phyloP scores from a whole-genome alignment of 2,329 filamentous ascomycete genomes.

The Xylariaceae sp. region DNA sequence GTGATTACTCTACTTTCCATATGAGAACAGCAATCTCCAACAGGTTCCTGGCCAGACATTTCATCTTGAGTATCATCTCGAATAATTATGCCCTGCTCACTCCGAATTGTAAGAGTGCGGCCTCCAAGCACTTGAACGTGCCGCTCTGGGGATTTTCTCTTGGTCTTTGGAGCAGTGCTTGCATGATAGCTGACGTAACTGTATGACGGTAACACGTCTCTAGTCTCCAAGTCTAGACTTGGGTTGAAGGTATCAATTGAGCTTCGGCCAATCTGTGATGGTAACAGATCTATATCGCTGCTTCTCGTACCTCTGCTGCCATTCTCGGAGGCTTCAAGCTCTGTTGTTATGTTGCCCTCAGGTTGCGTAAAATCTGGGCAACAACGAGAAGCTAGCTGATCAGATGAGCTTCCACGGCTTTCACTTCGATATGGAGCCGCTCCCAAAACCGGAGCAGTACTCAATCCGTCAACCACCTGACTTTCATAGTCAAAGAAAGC shows the following conservation, averaged over 20 bases:
- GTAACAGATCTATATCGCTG: constrained; percentile 42
- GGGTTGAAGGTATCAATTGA: constrained; percentile 42
- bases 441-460: constrained; percentile 1
- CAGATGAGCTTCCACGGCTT: constrained; percentile 8
- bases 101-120: constrained; percentile 38
- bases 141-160: constrained; percentile 35
- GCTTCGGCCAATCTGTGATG: constrained; percentile 39
- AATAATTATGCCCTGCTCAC: constrained; percentile 42
- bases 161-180: constrained; percentile 33
- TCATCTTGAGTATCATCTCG: constrained; percentile 35
- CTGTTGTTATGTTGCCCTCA: constrained; percentile 20
- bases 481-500: constrained; percentile 34
- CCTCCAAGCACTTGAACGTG: constrained; percentile 38
- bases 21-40: constrained; percentile 9
- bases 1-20: constrained; percentile 1
- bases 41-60: constrained; percentile 15
- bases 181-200: constrained; percentile 33
- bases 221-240: constrained; percentile 38
- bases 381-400: constrained; percentile 15
- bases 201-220: constrained; percentile 30
- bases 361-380: constrained; percentile 25
- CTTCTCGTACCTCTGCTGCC: constrained; percentile 24
- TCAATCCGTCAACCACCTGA: constrained; percentile 24
- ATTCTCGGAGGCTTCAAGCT: constrained; percentile 20
- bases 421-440: constrained; percentile 14